Evolutionary conservation across 2,329 filamentous ascomycete genomes (phyloP).

Genomic region (Colletotrichum sp.): DNA sequence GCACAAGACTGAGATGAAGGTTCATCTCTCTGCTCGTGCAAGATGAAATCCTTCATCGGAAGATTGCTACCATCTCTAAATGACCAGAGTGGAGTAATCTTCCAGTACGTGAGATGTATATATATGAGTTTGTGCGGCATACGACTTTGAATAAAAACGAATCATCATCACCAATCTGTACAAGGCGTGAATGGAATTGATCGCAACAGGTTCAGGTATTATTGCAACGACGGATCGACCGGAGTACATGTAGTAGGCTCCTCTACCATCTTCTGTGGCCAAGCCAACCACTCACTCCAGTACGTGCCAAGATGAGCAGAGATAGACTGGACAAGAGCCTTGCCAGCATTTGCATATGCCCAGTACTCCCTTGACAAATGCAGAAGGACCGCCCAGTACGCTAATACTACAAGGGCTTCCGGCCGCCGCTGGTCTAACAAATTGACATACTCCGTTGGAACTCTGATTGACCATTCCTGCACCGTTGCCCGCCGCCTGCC

Average conservation of each 20-base stretch:
- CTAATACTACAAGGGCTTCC: slow-evolving; percentile 44
- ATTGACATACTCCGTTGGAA: slow-evolving; percentile 36
- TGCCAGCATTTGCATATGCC: slow-evolving; percentile 35
- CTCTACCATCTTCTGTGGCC: not conserved
- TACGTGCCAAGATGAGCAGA: slow-evolving; percentile 30
- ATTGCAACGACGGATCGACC: not conserved
- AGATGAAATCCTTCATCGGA: no score
- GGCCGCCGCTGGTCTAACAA: slow-evolving; percentile 38
- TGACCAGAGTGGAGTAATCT: no score
- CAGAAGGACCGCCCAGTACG: slow-evolving; percentile 47
- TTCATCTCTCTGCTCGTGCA: not conserved
- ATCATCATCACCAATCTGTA: no score
- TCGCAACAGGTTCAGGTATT: no score
- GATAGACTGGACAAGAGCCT: slow-evolving; percentile 30
- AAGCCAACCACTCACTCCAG: slow-evolving; percentile 34
- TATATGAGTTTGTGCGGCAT: no score
- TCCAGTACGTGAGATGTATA: no score
- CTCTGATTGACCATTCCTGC: slow-evolving; percentile 37
- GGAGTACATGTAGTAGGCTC: accelerated
- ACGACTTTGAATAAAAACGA: no score
- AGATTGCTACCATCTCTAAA: no score
- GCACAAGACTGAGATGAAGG: slow-evolving; percentile 20
- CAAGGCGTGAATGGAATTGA: no score
- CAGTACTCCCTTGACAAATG: slow-evolving; percentile 37
- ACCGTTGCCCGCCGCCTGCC: slow-evolving; percentile 27